These are phyloP conservation scores for Phallus indusiatus DNA, from an alignment of 768 basidiomycete species.

Conservation along the genomic window DNA sequence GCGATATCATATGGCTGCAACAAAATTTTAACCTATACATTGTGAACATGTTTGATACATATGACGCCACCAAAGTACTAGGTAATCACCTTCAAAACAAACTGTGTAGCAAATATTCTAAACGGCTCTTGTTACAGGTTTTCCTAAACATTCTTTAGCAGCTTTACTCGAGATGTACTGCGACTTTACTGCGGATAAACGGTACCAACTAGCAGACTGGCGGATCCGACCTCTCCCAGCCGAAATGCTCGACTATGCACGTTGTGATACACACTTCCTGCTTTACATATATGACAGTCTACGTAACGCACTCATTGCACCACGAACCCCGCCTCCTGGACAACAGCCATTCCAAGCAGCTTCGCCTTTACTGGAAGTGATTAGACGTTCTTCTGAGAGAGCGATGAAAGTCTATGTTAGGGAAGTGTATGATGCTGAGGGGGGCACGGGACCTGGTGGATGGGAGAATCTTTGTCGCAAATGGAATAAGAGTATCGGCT, in stretches of 20 bases:
- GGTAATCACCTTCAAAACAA: slow-evolving; percentile 31
- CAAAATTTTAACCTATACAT: slow-evolving; percentile 91
- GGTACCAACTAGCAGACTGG: slow-evolving; percentile 97
- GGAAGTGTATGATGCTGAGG: slow-evolving; percentile 58
- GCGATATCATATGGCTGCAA: slow-evolving; percentile 93
- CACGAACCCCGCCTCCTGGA: slow-evolving; percentile 87
- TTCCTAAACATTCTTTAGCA: slow-evolving; percentile 77
- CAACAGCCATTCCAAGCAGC: slow-evolving; percentile 59
- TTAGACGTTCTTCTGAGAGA: slow-evolving; percentile 69
- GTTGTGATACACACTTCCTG: slow-evolving; percentile 94
- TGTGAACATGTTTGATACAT: slow-evolving; percentile 96
- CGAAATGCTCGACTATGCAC: slow-evolving; percentile 89
- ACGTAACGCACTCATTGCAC: slow-evolving; percentile 78
- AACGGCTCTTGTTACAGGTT: slow-evolving; percentile 36
- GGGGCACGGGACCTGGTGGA: slow-evolving; percentile 57
- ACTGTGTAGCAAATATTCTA: neutral
- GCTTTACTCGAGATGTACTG: slow-evolving; percentile 82
- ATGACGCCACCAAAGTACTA: slow-evolving; percentile 82
- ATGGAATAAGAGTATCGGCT: slow-evolving; percentile 64
- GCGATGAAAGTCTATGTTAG: slow-evolving; percentile 61
- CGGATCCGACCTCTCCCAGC: slow-evolving; percentile 81
- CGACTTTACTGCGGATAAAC: slow-evolving; percentile 85
- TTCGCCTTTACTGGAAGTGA: slow-evolving; percentile 46
- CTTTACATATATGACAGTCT: slow-evolving; percentile 88
- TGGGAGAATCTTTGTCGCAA: slow-evolving; percentile 74